These are phyloP conservation scores for Tetrahymena malaccensis DNA, from an alignment of 73 alveolate species.

Conservation along the genomic window DNA sequence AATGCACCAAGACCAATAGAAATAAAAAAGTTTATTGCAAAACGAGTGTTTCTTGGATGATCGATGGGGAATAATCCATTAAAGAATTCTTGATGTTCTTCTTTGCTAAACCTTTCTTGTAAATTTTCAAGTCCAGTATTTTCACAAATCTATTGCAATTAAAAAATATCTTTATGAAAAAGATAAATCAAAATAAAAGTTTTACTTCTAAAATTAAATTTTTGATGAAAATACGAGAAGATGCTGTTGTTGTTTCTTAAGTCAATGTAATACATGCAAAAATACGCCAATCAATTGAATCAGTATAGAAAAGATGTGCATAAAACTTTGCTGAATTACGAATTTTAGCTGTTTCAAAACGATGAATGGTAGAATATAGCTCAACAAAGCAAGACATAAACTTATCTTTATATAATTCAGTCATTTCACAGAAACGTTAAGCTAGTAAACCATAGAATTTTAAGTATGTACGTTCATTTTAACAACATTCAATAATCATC, in stretches of 20 bases:
- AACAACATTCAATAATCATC: constrained; percentile 94
- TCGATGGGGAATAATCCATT: constrained; percentile 90
- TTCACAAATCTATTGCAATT: constrained; percentile 43
- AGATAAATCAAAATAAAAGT: background rate
- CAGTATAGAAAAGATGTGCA: constrained; percentile 96
- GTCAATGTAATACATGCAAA: constrained; percentile 81
- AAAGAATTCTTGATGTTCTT: constrained; percentile 59
- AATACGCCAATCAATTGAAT: constrained; percentile 85
- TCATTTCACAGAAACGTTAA: constrained; percentile 78
- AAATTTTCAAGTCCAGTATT: constrained; percentile 52
- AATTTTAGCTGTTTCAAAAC: constrained; percentile 97
- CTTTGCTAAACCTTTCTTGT: constrained; percentile 49
- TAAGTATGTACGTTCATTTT: constrained; percentile 93
- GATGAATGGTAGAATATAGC: constrained; percentile 91
- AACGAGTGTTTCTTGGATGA: constrained; percentile 92
- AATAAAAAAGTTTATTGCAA: constrained; percentile 96
- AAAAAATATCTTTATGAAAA: background rate
- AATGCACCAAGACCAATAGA: constrained; percentile 97
- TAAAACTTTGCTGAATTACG: constrained; percentile 96
- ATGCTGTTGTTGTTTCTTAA: constrained; percentile 96
- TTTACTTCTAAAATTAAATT: constrained; percentile 72
- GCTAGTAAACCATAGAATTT: constrained; percentile 93
- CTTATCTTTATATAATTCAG: constrained; percentile 85
- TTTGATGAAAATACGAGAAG: constrained; percentile 96
- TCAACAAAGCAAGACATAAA: constrained; percentile 84